These are phyloP conservation scores for Exophiala oligosperma DNA, from an alignment of 2,329 filamentous ascomycete species.

Conservation along the genomic window DNA sequence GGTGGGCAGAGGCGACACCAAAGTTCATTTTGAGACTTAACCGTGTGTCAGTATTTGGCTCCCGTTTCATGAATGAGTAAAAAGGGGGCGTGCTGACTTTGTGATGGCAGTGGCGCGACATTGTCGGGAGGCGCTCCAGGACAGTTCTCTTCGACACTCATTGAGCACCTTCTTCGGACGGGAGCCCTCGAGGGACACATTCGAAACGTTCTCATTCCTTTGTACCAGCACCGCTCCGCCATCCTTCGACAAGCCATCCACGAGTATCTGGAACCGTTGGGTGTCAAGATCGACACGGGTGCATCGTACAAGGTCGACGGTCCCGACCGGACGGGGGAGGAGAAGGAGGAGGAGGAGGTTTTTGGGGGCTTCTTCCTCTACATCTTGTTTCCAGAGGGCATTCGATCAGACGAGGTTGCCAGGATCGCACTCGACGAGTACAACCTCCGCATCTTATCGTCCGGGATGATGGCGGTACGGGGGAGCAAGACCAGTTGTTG, in stretches of 20 bases:
- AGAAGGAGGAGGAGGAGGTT: conserved; percentile 40
- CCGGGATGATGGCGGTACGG: conserved; percentile 51
- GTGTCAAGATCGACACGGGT: conserved; percentile 42
- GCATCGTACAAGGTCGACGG: not conserved
- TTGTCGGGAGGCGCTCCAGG: conserved; percentile 60
- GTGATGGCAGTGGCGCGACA: conserved; percentile 51
- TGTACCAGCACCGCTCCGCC: conserved; percentile 53
- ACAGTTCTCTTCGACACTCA: conserved; percentile 57
- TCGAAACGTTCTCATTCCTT: conserved; percentile 51
- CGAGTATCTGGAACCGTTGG: conserved; percentile 60
- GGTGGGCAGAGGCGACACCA: conserved; percentile 69
- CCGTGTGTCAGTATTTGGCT: conserved; percentile 6
- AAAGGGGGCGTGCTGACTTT: not conserved
- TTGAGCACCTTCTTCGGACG: conserved; percentile 54
- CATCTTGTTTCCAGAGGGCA: conserved; percentile 60
- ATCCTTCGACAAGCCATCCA: conserved; percentile 60
- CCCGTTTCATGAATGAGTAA: not conserved
- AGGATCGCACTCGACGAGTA: conserved; percentile 60
- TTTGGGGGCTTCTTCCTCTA: conserved; percentile 85
- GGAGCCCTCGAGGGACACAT: conserved; percentile 56
- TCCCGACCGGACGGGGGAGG: no score
- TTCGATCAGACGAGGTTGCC: conserved; percentile 58
- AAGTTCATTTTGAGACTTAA: conserved; percentile 6
- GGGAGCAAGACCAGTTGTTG: conserved; percentile 49
- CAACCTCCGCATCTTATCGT: conserved; percentile 63